Base-by-base conservation (phyloP, 1,284 basidiomycete genomes). In the Cryptococcus jaspeensis region DNA sequence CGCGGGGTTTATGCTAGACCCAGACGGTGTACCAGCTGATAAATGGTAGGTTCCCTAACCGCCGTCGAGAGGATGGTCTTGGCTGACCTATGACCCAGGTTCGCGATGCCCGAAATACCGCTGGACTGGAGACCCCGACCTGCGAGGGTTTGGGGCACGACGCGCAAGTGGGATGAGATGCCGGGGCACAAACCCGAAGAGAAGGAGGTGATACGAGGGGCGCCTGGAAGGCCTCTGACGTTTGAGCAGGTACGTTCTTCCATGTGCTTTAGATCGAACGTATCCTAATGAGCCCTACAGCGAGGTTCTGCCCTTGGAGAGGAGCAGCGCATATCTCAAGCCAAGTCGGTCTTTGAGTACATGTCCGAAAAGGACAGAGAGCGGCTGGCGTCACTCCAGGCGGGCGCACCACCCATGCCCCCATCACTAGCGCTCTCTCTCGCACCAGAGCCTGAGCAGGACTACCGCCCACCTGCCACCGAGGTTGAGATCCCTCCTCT, bases 351-450 rank as follows among this genome's bases (percentile, higher is more conserved):
- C 3, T 94, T 94, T 69, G 92, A 97, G 48, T 98, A 88, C 74
- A 86, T 98, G 70, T 93, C 92, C 0, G 84, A 88, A 61, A 94
- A 93, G 72, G 91, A 94, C 65, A 83, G 85, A 51, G 92, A 95
- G 58, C 86, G 92, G 2, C 81, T 98, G 3, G 85, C 89, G 58
- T 82, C 83, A 11, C 81, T 88, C 25, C 79, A 85, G 13, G 74
- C 63, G 0, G 59, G 66, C 3, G 69, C 66, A 9, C 62, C 68
- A 50, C 45, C 55, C 3, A 32, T 55, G 2, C 50, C 58, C 0
- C 56, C 65, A 1, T 62, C 62, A 20, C 59, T 69, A 1, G 55
- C 64, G 1, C 56, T 67, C 15, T 63, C 65, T 2, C 59, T 69
- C 2, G 53, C 64, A 15, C 43, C 61, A 1, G 62, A 62, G 8